These are phyloP conservation scores for Sporothrix pseudoabietina DNA, from an alignment of 2,329 filamentous ascomycete genomes.

Conservation along the genomic window DNA sequence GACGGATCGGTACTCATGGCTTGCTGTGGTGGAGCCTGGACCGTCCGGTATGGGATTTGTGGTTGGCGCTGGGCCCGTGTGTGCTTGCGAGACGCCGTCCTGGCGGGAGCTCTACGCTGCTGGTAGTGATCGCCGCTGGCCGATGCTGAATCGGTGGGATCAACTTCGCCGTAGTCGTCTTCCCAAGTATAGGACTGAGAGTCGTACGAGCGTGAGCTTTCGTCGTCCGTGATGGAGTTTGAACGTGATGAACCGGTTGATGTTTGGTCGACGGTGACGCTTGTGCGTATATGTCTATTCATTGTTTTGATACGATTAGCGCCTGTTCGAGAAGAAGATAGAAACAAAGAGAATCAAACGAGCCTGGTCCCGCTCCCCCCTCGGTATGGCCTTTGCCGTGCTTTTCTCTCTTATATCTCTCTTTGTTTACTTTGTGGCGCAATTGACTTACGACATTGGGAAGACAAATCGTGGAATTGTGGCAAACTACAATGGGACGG, in stretches of 20 bases:
- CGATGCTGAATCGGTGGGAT: constrained; percentile 63
- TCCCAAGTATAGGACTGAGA: constrained; percentile 40
- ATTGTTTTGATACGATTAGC: neutral
- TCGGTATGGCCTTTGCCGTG: neutral
- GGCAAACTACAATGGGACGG: constrained; percentile 9
- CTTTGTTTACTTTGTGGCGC: neutral
- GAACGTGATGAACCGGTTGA: constrained; percentile 39
- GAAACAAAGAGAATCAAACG: neutral
- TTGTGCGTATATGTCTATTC: constrained; percentile 30
- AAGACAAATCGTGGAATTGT: neutral
- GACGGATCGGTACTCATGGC: constrained; percentile 65
- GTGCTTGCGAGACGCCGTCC: constrained; percentile 45
- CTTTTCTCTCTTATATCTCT: neutral
- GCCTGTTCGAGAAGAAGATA: neutral
- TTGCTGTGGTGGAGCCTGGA: constrained; percentile 46
- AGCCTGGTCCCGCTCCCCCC: neutral
- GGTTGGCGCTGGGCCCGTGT: constrained; percentile 44
- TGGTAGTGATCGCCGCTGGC: constrained; percentile 43
- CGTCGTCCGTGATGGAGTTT: constrained; percentile 43
- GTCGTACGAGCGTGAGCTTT: constrained; percentile 39
- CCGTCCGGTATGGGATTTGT: constrained; percentile 34
- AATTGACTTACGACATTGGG: constrained; percentile 25
- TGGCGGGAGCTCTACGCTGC: constrained; percentile 44
- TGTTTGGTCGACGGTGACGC: constrained; percentile 31
- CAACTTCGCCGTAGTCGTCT: constrained; percentile 53